These are phyloP conservation scores for Pleodorina starrii DNA, from an alignment of 139 green algal genomes.

Conservation along the genomic window DNA sequence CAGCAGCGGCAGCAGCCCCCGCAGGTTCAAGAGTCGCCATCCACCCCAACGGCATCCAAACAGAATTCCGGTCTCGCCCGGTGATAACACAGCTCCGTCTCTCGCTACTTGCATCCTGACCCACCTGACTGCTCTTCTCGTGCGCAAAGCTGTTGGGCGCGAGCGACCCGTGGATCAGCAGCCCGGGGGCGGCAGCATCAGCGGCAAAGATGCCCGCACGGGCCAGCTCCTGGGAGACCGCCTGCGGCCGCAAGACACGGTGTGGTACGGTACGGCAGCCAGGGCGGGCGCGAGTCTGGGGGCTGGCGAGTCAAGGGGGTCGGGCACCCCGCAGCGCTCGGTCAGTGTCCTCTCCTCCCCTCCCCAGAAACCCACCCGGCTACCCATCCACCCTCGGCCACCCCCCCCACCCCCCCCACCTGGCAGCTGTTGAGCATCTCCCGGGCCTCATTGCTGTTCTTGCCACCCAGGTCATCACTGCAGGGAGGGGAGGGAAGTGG, in stretches of 20 bases:
- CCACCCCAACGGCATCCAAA: not conserved
- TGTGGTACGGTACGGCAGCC: too few relatives aligned
- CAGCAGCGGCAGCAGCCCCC: too few relatives aligned
- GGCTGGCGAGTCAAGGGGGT: too few relatives aligned
- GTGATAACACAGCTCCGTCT: too few relatives aligned
- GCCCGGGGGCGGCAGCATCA: not conserved
- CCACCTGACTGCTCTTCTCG: conserved; percentile 34
- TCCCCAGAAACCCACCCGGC: too few relatives aligned
- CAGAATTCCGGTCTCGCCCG: too few relatives aligned
- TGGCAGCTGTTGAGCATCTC: not conserved
- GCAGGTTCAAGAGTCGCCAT: too few relatives aligned
- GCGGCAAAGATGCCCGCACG: not conserved
- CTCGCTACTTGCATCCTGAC: too few relatives aligned
- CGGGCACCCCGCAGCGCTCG: too few relatives aligned
- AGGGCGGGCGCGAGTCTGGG: not conserved
- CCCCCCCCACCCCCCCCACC: not conserved
- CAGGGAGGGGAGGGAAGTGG: not conserved
- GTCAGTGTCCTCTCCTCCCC: too few relatives aligned
- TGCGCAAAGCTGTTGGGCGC: not conserved
- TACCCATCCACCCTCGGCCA: too few relatives aligned
- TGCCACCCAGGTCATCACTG: conserved; percentile 11
- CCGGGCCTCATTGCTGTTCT: not conserved
- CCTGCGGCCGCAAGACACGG: too few relatives aligned
- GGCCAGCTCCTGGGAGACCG: not conserved
- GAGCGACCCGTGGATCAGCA: not conserved